Percentiles rank a stretch among this genome's conserved stretches.
Evolutionary conservation across 306 rosid genomes (phyloP).

Genomic region (Biancaea sappan): DNA sequence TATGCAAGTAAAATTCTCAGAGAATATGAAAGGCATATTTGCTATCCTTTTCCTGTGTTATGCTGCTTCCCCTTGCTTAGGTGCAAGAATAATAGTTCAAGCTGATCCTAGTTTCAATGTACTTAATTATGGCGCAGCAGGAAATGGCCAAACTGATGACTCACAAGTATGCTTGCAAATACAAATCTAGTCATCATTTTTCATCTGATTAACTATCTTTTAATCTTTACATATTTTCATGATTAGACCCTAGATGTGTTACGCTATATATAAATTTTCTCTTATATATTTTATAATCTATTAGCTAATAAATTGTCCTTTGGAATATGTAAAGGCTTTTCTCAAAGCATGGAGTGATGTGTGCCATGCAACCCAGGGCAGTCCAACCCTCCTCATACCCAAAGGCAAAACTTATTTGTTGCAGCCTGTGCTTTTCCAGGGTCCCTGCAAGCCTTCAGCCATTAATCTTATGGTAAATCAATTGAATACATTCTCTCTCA

Average conservation of each 20-base stretch:
- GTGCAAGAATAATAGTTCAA: no score
- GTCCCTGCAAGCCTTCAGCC: slow-evolving; percentile 50
- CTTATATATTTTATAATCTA: neutral
- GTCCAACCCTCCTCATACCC: slow-evolving; percentile 44
- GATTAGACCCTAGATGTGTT: neutral
- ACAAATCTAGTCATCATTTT: no score
- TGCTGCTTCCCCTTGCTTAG: no score
- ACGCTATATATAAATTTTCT: neutral
- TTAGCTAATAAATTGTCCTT: neutral
- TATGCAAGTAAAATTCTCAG: no score
- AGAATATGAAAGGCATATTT: no score
- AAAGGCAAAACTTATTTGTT: slow-evolving; percentile 39
- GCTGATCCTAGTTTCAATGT: no score
- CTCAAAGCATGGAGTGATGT: slow-evolving; percentile 50
- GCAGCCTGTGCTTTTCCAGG: slow-evolving; percentile 43
- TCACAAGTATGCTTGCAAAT: no score
- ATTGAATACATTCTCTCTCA: no score
- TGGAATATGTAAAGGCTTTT: slow-evolving; percentile 46
- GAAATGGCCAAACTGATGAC: no score
- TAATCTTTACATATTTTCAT: neutral
- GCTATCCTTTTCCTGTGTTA: no score
- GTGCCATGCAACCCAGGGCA: slow-evolving; percentile 33
- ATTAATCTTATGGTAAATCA: slow-evolving; percentile 42
- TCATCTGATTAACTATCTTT: no score
- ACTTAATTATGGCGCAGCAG: no score